Percentiles rank a stretch among this genome's conserved stretches.
Evolutionary conservation across 202 grass and related monocot genomes (phyloP).

Genomic region (Thinopyrum obtusiflorum): DNA sequence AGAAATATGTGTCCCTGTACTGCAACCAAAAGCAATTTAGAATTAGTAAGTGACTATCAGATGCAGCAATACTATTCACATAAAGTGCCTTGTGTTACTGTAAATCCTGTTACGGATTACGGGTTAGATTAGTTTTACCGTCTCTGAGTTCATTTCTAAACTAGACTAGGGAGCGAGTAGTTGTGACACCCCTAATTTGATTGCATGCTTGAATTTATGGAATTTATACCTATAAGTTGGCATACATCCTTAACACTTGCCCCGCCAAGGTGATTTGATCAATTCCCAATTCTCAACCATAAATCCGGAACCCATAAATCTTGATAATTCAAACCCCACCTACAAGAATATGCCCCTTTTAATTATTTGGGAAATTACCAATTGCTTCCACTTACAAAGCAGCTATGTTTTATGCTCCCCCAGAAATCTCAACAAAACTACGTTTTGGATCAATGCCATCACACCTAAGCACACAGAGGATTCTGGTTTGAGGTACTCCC

Average conservation of each 20-base stretch:
- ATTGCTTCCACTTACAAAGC: no score
- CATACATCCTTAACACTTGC: background rate
- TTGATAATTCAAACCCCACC: no score
- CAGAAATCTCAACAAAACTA: no score
- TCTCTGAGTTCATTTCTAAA: background rate
- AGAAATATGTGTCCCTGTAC: constrained; percentile 78
- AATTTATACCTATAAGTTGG: background rate
- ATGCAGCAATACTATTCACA: background rate
- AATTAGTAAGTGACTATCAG: background rate
- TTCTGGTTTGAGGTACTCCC: no score
- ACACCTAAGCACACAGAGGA: no score
- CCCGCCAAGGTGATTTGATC: no score
- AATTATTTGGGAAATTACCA: no score
- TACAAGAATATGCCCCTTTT: no score
- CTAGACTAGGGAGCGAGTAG: background rate
- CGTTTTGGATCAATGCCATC: no score
- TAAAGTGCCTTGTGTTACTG: background rate
- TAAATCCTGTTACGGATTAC: background rate
- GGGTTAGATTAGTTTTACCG: background rate
- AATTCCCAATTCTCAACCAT: no score
- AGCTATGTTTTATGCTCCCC: no score
- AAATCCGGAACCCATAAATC: no score
- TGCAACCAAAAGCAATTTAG: constrained; percentile 41
- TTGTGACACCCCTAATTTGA: background rate
- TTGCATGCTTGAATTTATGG: background rate